Evolutionary conservation across 495 filamentous ascomycete species (phyloP), one percentile per base, ranked within the genome.

Genomic region (Penicillium diatomitis): DNA sequence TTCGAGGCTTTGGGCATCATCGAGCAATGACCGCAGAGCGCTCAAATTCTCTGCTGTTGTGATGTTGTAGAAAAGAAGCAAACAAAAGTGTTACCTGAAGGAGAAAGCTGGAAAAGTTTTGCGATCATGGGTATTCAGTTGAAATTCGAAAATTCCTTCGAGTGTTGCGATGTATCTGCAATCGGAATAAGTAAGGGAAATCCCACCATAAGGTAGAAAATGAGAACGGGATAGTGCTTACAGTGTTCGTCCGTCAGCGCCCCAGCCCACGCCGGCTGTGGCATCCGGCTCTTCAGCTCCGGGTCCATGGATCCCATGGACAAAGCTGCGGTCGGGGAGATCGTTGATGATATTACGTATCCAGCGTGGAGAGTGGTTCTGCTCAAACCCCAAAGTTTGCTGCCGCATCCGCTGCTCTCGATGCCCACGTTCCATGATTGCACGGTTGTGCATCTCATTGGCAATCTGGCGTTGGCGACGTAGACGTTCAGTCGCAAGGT

Each of bases 121-220:
- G 49, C 85, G 74, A 43, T 78, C 76, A n/a, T 73, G 60, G 20
- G 81, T 58, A 57, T 90, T 84, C 47, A 89, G 70, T 27, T 74
- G 73, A 51, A 81, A 86, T 63, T 89, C 83, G 50, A 86, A 83
- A 11, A 90, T 84, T 12, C 86, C 86, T 43, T 84, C 75, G 46
- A 86, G 74, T 3, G 84, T 85, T n/a, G 77, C 86, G 55, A 86
- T 73, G 53, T 82, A 88, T 50, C 86, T 88, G 48, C 10, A 31
- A 3, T 12, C 35, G 46, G n/a, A 32, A 44, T 45, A 30, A 67
- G 46, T 48, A 0, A 20, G 20, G 20, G 20, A 20, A 20, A 20
- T 20, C 20, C 20, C 20, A 20, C 20, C 20, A 43, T 28, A 30
- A 31, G 5, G 9, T 7, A 34, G 27, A 2, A 11, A 27, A 5